Conservation (phyloP, 345 rosid species). For the Populus nigra region DNA sequence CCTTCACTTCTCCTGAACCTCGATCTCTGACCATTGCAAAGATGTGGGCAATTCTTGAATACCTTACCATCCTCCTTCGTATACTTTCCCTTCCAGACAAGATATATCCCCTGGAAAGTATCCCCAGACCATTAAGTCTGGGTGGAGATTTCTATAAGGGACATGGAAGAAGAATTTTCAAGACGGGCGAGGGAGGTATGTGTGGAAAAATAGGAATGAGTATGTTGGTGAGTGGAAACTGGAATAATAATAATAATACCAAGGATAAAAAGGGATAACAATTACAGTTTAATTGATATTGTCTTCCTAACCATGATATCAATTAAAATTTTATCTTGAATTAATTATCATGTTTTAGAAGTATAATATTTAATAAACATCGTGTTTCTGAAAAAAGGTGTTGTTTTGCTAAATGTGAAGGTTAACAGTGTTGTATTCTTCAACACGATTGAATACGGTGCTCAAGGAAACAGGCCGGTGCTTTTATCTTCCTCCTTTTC, state of each 20-base stretch:
- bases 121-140: constrained; percentile 30
- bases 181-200: constrained; percentile 84
- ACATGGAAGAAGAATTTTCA: constrained; percentile 80
- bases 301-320: too few relatives aligned
- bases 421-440: neutral
- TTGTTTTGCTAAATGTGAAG: too few relatives aligned
- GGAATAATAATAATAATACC: too few relatives aligned
- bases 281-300: too few relatives aligned
- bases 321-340: too few relatives aligned
- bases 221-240: constrained; percentile 82
- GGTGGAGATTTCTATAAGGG: constrained; percentile 78
- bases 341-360: too few relatives aligned
- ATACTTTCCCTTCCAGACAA: constrained; percentile 22
- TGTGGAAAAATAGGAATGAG: constrained; percentile 86
- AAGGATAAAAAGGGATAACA: too few relatives aligned
- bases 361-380: too few relatives aligned
- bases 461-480: neutral
- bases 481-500: too few relatives aligned
- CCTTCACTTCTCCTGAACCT: constrained; percentile 41
- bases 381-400: too few relatives aligned
- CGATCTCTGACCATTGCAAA: constrained; percentile 42
- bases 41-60: constrained; percentile 48
- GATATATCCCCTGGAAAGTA: constrained; percentile 32
- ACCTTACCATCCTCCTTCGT: constrained; percentile 80
- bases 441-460: neutral